Percentiles rank a stretch among this genome's conserved stretches.
phyloP scores from a whole-genome alignment of 345 rosid genomes.

The Populus simonii region DNA sequence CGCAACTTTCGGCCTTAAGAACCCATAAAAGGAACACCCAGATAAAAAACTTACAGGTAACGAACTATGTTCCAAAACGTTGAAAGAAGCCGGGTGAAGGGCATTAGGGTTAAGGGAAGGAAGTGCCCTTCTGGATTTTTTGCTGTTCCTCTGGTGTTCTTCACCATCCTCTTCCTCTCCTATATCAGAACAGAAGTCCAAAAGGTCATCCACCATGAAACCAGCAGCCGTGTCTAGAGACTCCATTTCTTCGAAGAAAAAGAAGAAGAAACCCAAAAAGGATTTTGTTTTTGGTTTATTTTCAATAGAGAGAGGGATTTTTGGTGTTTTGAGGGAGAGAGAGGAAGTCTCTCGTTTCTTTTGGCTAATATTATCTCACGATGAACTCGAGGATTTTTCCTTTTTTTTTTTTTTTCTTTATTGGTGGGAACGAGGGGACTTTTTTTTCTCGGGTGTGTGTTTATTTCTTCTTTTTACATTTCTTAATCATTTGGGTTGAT shows the following conservation, averaged over 20 bases:
- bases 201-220: conserved; percentile 42
- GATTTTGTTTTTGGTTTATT: background rate
- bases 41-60: conserved; percentile 37
- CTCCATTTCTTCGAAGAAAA: conserved; percentile 25
- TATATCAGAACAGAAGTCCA: conserved; percentile 41
- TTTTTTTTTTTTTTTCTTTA: background rate
- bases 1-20: background rate
- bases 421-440: conserved; percentile 20
- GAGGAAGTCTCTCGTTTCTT: background rate
- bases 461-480: background rate
- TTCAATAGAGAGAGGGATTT: background rate
- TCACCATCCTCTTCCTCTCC: conserved; percentile 43
- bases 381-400: conserved; percentile 13
- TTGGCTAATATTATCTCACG: conserved; percentile 8
- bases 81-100: conserved; percentile 9
- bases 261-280: background rate
- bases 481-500: background rate
- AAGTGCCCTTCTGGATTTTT: conserved; percentile 14
- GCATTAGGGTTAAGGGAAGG: conserved; percentile 22
- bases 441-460: background rate
- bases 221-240: conserved; percentile 29
- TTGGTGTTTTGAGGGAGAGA: background rate
- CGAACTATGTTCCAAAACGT: background rate
- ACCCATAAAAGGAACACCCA: background rate
- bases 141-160: conserved; percentile 16